phyloP scores from a whole-genome alignment of 345 rosid genomes.

The Acer negundo region DNA sequence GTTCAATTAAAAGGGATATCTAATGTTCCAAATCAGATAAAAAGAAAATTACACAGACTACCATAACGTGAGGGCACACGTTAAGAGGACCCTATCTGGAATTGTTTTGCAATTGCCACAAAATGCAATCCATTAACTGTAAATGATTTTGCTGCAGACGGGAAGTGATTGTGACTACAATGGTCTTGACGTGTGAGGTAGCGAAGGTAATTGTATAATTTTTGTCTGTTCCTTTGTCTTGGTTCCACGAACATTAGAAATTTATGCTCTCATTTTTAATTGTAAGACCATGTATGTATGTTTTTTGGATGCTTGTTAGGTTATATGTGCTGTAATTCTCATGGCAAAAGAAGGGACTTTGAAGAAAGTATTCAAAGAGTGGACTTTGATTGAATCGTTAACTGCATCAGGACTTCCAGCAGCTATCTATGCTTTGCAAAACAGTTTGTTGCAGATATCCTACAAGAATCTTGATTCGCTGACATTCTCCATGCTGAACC shows the following conservation, averaged over 20 bases:
- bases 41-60: no score
- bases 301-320: conserved; percentile 45
- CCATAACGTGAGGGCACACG: no score
- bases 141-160: conserved; percentile 41
- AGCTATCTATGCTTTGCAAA: conserved; percentile 91
- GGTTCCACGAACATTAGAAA: background rate
- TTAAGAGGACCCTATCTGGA: background rate
- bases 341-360: conserved; percentile 84
- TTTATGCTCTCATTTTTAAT: background rate
- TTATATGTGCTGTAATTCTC: conserved; percentile 70
- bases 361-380: conserved; percentile 59
- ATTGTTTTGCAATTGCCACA: background rate
- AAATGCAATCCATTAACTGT: conserved; percentile 15
- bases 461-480: conserved; percentile 95
- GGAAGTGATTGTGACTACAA: conserved; percentile 91
- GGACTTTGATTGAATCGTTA: conserved; percentile 87
- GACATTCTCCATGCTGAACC: conserved; percentile 92
- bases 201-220: conserved; percentile 60
- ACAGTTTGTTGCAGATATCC: conserved; percentile 98
- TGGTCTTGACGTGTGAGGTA: conserved; percentile 84
- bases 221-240: background rate
- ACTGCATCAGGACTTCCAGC: conserved; percentile 99
- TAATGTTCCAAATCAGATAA: no score
- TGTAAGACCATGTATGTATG: background rate
- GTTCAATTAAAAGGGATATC: no score